Evolutionary conservation across 1,139 yeast genomes (phyloP).

Genomic region (Geotrichum bryndzae): DNA sequence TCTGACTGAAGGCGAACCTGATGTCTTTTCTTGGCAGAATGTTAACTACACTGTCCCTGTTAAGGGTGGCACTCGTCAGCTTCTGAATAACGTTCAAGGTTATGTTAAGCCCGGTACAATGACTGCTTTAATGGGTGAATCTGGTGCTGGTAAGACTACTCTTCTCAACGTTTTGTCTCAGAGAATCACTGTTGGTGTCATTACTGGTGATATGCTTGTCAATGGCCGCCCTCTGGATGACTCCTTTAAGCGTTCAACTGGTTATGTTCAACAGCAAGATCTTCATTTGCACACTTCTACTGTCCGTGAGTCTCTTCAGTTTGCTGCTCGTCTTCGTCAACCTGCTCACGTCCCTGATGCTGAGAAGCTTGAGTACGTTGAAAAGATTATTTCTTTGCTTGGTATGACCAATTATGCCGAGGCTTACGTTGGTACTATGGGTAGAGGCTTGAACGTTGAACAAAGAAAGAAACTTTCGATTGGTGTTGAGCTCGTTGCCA

Average conservation of each 20-base stretch:
- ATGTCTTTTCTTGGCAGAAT: constrained; percentile 51
- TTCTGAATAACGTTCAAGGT: constrained; percentile 55
- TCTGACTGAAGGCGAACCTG: constrained; percentile 30
- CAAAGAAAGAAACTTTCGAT: constrained; percentile 62
- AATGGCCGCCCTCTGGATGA: constrained; percentile 49
- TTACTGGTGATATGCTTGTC: constrained; percentile 60
- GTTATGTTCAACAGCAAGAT: constrained; percentile 64
- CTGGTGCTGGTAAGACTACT: constrained; percentile 68
- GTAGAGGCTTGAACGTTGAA: constrained; percentile 59
- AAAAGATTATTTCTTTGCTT: constrained; percentile 48
- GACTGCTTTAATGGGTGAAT: constrained; percentile 62
- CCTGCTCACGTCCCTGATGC: constrained; percentile 43
- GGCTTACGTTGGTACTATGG: constrained; percentile 52
- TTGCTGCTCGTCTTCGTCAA: constrained; percentile 57
- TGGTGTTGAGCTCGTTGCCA: constrained; percentile 57
- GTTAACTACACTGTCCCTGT: constrained; percentile 49
- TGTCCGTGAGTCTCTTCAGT: constrained; percentile 55
- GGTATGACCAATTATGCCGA: constrained; percentile 59
- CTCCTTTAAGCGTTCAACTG: constrained; percentile 55
- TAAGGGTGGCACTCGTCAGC: constrained; percentile 42
- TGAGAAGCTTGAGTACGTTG: constrained; percentile 53
- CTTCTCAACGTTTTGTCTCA: constrained; percentile 54
- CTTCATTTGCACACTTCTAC: constrained; percentile 52
- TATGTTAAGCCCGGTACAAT: constrained; percentile 61
- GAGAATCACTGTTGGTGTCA: constrained; percentile 52